A percentile compares a stretch with the other conserved stretches of the same genome.
These are phyloP conservation scores for Dendrobium nobile DNA, from an alignment of 106 monocot species.

Conservation along the genomic window DNA sequence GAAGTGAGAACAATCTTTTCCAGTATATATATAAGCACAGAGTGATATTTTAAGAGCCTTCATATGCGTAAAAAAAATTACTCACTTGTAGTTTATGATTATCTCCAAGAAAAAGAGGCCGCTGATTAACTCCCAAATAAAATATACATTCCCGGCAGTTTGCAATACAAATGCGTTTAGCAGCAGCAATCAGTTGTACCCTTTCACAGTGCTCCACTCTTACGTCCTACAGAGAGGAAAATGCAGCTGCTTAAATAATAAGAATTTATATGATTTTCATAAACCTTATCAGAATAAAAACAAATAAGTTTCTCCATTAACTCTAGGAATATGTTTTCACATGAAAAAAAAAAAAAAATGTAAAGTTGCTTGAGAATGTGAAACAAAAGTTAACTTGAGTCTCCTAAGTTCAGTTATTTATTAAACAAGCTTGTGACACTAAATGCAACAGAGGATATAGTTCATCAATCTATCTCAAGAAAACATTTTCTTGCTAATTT, in stretches of 20 bases:
- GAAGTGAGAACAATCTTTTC: background rate
- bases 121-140: constrained; percentile 82
- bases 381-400: background rate
- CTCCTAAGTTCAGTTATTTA: background rate
- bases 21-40: background rate
- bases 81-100: constrained; percentile 88
- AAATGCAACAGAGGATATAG: background rate
- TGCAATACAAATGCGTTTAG: constrained; percentile 77
- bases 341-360: background rate
- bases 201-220: constrained; percentile 97
- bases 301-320: background rate
- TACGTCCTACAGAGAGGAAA: constrained; percentile 46
- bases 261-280: background rate
- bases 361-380: background rate
- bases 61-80: constrained; percentile 2
- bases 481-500: background rate
- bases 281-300: background rate
- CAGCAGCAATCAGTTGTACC: constrained; percentile 73
- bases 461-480: background rate
- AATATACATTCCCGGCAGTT: constrained; percentile 93
- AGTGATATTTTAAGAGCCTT: background rate
- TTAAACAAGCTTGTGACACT: background rate
- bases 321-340: background rate
- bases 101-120: constrained; percentile 84
- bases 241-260: background rate